Base-by-base conservation (phyloP, 2,329 filamentous ascomycete species). In the Pseudopyricularia cyperi region DNA sequence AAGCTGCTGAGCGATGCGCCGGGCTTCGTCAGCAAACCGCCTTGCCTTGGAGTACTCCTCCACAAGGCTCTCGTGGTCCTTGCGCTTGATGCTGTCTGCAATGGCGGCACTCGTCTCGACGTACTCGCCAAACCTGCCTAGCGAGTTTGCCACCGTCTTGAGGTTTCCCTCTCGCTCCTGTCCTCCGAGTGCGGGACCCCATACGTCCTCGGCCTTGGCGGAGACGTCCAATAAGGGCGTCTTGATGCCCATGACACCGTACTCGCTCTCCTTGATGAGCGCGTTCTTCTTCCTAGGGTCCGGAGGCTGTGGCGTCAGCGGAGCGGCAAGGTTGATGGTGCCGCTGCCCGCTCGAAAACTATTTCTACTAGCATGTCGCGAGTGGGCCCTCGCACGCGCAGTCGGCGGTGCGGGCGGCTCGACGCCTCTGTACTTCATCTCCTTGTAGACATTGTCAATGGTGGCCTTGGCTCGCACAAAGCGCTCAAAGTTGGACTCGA, bases 391-490 rank as follows among this genome's bases (percentile, higher is more conserved):
- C 52, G 68, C 52, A 26, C 71, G 66, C 7, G 50, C 28, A 9
- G 35, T 19, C 14, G 49, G 49, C 7, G 68, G 62, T 4, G 71
- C 66, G 3, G 70, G 67, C 6, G 75, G 74, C 47, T 83, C 80
- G 22, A 65, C 71, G 11, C 81, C 81, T 47, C 78, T 74, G 58
- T 73, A 90, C 75, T 80, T 95, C 93, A 98, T 98, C 67, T 98
- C 93, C 56, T 84, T 94, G 69, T 98, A 98, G 51, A 98, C 93
- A 68, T 95, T 95, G 70, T 98, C 93, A 61, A 98, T 97, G 7
- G 91, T 97, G 17, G 91, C 88, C 67, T 98, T 98, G 44, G 93
- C 93, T 56, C 89, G 85, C 52, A 98, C 93, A 71, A 98, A 98
- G 58, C 91, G 85, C 68, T 98, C 94, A 64, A 98, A 98, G 66